A percentile compares a stretch with the other conserved stretches of the same genome.
These are phyloP conservation scores for Scytalidium lignicola DNA, from an alignment of 2,329 filamentous ascomycete genomes.

Conservation along the genomic window DNA sequence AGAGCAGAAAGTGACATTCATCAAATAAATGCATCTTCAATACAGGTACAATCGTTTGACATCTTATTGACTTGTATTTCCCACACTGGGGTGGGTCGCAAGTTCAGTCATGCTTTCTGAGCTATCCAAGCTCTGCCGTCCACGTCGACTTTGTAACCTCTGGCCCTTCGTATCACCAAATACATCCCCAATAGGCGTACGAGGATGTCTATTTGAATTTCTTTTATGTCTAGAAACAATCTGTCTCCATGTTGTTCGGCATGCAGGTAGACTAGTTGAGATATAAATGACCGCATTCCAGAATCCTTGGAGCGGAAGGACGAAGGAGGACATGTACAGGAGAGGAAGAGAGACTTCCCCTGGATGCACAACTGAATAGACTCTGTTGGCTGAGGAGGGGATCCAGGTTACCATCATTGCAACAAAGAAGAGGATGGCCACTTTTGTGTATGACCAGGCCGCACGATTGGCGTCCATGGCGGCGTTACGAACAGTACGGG, in stretches of 20 bases:
- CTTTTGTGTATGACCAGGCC: slow-evolving; percentile 66
- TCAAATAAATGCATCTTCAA: neutral
- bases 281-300: slow-evolving; percentile 81
- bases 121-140: neutral
- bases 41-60: neutral
- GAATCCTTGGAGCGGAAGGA: slow-evolving; percentile 76
- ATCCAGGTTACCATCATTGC: slow-evolving; percentile 71
- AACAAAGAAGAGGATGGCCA: slow-evolving; percentile 65
- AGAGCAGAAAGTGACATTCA: neutral
- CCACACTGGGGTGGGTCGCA: neutral
- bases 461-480: slow-evolving; percentile 46
- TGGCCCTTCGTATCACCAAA: neutral
- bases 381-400: slow-evolving; percentile 70
- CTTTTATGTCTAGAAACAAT: neutral
- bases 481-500: neutral
- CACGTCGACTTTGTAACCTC: neutral
- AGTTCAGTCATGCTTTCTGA: slow-evolving; percentile 3
- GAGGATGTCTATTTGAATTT: neutral
- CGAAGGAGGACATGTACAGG: slow-evolving; percentile 65
- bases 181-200: neutral
- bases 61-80: neutral
- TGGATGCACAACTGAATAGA: slow-evolving; percentile 61
- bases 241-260: slow-evolving; percentile 37
- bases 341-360: slow-evolving; percentile 50
- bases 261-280: slow-evolving; percentile 62